phyloP scores from a whole-genome alignment of 345 rosid genomes.

The Draba incana region DNA sequence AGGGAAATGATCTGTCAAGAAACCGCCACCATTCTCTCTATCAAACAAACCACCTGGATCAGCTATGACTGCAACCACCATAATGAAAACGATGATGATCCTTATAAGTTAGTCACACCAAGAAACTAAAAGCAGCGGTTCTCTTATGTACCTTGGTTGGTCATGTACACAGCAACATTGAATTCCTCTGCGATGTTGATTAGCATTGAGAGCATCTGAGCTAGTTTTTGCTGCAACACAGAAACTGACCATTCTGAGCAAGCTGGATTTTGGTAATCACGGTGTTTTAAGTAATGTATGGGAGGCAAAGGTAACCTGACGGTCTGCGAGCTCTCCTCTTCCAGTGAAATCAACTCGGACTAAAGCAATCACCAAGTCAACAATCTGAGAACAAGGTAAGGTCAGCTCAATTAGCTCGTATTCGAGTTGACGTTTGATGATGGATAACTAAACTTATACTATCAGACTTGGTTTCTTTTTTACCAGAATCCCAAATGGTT shows the following conservation, averaged over 20 bases:
- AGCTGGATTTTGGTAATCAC: neutral
- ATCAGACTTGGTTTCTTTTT: slow-evolving; percentile 17
- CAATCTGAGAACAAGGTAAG: slow-evolving; percentile 55
- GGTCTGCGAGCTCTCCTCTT: slow-evolving; percentile 91
- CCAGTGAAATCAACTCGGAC: slow-evolving; percentile 88
- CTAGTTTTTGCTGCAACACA: slow-evolving; percentile 83
- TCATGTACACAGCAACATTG: slow-evolving; percentile 65
- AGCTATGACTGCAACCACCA: slow-evolving; percentile 7
- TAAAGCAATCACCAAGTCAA: slow-evolving; percentile 85
- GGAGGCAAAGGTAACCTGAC: slow-evolving; percentile 54
- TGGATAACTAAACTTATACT: slow-evolving; percentile 44
- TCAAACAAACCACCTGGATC: neutral
- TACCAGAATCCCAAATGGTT: slow-evolving; percentile 82
- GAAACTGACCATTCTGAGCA: slow-evolving; percentile 12
- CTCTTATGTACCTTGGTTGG: slow-evolving; percentile 74
- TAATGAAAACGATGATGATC: neutral
- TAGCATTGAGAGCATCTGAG: slow-evolving; percentile 85
- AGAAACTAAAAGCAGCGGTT: slow-evolving; percentile 1
- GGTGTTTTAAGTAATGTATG: slow-evolving; percentile 3
- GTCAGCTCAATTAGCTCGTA: slow-evolving; percentile 1
- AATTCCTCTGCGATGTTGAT: slow-evolving; percentile 92
- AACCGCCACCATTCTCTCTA: too few relatives aligned
- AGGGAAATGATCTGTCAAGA: too few relatives aligned
- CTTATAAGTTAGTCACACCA: neutral
- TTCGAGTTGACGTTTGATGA: neutral